phyloP scores from a whole-genome alignment of 345 rosid species.

The Eucalyptus curtisii region DNA sequence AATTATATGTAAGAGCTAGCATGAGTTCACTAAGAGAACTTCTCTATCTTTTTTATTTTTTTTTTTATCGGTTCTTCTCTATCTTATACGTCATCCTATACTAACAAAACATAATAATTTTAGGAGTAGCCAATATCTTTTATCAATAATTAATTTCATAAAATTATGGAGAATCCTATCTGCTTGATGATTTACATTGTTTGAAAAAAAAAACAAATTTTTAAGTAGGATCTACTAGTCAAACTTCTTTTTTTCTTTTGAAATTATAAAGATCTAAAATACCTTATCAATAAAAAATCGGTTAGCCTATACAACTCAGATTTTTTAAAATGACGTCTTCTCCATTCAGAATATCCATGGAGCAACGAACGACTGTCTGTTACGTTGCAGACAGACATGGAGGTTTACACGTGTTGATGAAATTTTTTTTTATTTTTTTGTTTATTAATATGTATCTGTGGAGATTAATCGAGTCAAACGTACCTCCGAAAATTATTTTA shows the following conservation, averaged over 20 bases:
- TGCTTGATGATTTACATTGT: rapidly evolving
- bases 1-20: neutral
- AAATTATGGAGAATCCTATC: neutral
- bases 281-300: neutral
- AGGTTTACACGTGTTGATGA: rapidly evolving
- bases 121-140: neutral
- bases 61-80: neutral
- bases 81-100: neutral
- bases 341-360: neutral
- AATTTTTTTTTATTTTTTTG: neutral
- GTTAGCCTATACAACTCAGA: rapidly evolving
- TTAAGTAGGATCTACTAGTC: neutral
- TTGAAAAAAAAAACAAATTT: neutral
- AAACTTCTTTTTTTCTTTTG: neutral
- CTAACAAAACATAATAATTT: neutral
- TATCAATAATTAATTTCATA: neutral
- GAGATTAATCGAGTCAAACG: neutral
- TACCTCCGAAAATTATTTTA: neutral
- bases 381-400: neutral
- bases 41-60: neutral
- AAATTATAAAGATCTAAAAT: neutral
- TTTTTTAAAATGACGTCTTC: neutral
- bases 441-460: too few species aligned
- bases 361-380: neutral
- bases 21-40: neutral